phyloP scores from a whole-genome alignment of 208 protist species.

The Entamoeba moshkovskii region DNA sequence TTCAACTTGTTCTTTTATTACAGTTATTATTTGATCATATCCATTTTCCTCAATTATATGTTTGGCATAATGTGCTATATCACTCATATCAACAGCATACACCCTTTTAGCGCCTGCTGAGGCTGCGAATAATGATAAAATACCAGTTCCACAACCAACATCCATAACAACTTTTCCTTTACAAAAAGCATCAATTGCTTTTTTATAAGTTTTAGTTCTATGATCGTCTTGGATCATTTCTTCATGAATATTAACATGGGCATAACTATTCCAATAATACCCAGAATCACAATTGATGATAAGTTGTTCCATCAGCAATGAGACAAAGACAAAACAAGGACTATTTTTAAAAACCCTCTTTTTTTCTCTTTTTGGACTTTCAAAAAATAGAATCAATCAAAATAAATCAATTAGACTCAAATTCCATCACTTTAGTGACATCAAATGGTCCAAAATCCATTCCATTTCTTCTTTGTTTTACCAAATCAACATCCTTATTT shows the following conservation, averaged over 20 bases:
- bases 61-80: background rate
- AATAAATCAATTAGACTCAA: background rate
- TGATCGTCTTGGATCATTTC: slow-evolving; percentile 94
- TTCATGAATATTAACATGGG: slow-evolving; percentile 22
- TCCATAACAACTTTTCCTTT: slow-evolving; percentile 71
- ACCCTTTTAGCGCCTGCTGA: slow-evolving; percentile 73
- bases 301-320: too few relatives aligned
- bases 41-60: slow-evolving; percentile 29
- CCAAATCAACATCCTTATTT: background rate
- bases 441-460: background rate
- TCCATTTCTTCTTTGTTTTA: background rate
- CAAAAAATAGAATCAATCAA: background rate
- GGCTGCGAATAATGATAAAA: slow-evolving; percentile 85
- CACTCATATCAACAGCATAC: slow-evolving; percentile 10
- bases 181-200: slow-evolving; percentile 73
- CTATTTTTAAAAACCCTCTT: too few relatives aligned
- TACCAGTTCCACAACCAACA: slow-evolving; percentile 86
- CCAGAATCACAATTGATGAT: background rate
- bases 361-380: too few relatives aligned
- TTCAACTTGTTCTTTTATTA: slow-evolving; percentile 68
- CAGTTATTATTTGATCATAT: slow-evolving; percentile 42
- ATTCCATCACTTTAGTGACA: background rate
- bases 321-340: too few relatives aligned
- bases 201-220: slow-evolving; percentile 78
- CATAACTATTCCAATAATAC: slow-evolving; percentile 11